Conservation (phyloP, 352 stramenopile genomes). For the Halophytophthora polymorphica region DNA sequence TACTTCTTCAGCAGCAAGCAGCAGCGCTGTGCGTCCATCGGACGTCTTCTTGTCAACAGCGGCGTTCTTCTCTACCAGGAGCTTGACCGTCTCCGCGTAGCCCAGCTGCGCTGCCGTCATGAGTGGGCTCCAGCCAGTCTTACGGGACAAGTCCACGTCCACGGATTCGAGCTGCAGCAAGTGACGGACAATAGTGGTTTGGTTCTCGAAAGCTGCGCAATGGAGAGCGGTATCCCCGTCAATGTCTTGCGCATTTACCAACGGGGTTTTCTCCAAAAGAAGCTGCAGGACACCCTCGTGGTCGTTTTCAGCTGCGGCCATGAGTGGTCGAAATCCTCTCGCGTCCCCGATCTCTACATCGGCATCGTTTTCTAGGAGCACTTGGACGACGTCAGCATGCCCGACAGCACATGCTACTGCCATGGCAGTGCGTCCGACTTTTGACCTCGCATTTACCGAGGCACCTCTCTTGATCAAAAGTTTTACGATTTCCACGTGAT, state of each 20-base stretch:
- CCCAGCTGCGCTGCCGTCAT: too few species aligned
- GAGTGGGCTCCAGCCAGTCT: too few species aligned
- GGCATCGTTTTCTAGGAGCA: conserved; percentile 8
- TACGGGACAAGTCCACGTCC: too few species aligned
- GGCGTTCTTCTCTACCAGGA: too few species aligned
- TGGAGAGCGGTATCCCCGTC: not conserved
- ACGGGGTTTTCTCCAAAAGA: not conserved
- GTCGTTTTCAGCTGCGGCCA: not conserved
- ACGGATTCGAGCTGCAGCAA: too few species aligned
- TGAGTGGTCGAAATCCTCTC: not conserved
- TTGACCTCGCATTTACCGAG: not conserved
- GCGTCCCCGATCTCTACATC: conserved; percentile 3
- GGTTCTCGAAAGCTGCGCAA: too few species aligned
- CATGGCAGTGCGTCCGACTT: conserved; percentile 3
- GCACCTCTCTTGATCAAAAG: conserved; percentile 7
- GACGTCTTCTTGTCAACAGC: too few species aligned
- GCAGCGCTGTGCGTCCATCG: too few species aligned
- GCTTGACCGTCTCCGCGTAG: too few species aligned
- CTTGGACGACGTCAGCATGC: conserved; percentile 2
- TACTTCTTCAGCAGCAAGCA: too few species aligned
- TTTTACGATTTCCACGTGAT: conserved; percentile 6
- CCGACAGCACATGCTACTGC: conserved; percentile 6
- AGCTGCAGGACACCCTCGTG: not conserved
- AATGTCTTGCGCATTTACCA: not conserved
- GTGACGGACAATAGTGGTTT: too few species aligned